Percentiles rank a stretch among this genome's conserved stretches.
These are phyloP conservation scores for Sisymbrium altissimum DNA, from an alignment of 345 rosid genomes.

Conservation along the genomic window DNA sequence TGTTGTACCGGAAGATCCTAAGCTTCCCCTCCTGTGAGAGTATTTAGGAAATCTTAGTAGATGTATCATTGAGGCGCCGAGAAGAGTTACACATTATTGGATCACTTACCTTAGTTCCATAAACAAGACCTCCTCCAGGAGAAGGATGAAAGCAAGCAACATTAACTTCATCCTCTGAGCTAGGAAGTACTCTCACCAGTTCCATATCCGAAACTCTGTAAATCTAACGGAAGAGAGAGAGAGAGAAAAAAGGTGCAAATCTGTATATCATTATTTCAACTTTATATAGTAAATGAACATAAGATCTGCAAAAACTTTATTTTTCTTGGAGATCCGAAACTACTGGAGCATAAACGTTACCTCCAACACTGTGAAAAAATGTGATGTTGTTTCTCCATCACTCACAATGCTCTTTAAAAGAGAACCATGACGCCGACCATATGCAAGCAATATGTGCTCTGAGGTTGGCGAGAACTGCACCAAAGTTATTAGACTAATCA, in stretches of 20 bases:
- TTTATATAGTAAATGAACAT: neutral
- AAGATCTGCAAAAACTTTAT: neutral
- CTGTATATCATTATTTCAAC: neutral
- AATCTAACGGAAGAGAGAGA: conserved; percentile 56
- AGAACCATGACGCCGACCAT: conserved; percentile 93
- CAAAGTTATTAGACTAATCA: neutral
- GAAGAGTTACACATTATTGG: conserved; percentile 8
- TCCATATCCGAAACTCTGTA: conserved; percentile 95
- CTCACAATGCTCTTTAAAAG: conserved; percentile 85
- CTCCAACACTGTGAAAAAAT: conserved; percentile 91
- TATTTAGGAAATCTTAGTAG: neutral
- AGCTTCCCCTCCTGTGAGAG: conserved; percentile 83
- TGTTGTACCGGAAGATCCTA: conserved; percentile 67
- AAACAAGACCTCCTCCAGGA: conserved; percentile 79
- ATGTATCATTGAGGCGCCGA: neutral
- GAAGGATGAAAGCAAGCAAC: conserved; percentile 97
- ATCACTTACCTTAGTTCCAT: conserved; percentile 80
- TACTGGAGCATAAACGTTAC: conserved; percentile 37
- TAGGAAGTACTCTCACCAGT: conserved; percentile 85
- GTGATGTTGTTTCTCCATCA: conserved; percentile 77
- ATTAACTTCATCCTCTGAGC: conserved; percentile 96
- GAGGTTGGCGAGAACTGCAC: conserved; percentile 97
- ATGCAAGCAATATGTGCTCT: conserved; percentile 91
- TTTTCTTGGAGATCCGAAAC: conserved; percentile 1
- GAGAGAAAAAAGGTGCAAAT: neutral